These are phyloP conservation scores for Microcera coccophila DNA, from an alignment of 2,329 filamentous ascomycete genomes.

Conservation along the genomic window DNA sequence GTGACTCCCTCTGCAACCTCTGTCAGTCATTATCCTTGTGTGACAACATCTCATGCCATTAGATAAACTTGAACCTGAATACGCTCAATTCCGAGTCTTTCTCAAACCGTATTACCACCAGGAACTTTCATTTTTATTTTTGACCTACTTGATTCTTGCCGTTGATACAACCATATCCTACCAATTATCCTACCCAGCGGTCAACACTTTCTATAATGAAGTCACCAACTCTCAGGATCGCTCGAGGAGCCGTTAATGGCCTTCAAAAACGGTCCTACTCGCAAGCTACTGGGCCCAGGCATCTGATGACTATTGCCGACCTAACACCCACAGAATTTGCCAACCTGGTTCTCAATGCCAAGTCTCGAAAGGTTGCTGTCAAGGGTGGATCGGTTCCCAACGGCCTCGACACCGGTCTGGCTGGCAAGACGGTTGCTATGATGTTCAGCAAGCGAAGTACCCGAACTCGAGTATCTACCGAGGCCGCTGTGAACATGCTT, in stretches of 20 bases:
- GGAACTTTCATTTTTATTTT: too few relatives aligned
- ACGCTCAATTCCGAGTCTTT: too few relatives aligned
- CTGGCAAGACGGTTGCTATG: constrained; percentile 82
- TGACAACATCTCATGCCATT: too few relatives aligned
- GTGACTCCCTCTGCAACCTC: too few relatives aligned
- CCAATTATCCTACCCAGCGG: neutral
- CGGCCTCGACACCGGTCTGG: constrained; percentile 58
- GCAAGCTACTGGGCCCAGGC: constrained; percentile 55
- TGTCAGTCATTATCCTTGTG: too few relatives aligned
- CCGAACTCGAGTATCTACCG: constrained; percentile 87
- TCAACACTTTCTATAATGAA: constrained; percentile 28
- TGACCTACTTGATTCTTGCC: too few relatives aligned
- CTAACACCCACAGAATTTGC: constrained; percentile 75
- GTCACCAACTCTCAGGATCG: constrained; percentile 31
- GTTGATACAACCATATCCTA: too few relatives aligned
- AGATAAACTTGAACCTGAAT: too few relatives aligned
- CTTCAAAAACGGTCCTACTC: constrained; percentile 45
- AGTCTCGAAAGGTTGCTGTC: constrained; percentile 69
- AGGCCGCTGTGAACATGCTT: constrained; percentile 82
- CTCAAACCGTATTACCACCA: too few relatives aligned
- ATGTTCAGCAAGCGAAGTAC: constrained; percentile 97
- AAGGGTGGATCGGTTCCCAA: constrained; percentile 59
- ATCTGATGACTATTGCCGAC: constrained; percentile 89
- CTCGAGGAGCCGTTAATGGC: constrained; percentile 33
- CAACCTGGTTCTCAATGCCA: constrained; percentile 77